Evolutionary conservation across 2,329 filamentous ascomycete genomes (phyloP), one percentile per base, ranked within the genome.

Genomic region (Neonectria coccinea): DNA sequence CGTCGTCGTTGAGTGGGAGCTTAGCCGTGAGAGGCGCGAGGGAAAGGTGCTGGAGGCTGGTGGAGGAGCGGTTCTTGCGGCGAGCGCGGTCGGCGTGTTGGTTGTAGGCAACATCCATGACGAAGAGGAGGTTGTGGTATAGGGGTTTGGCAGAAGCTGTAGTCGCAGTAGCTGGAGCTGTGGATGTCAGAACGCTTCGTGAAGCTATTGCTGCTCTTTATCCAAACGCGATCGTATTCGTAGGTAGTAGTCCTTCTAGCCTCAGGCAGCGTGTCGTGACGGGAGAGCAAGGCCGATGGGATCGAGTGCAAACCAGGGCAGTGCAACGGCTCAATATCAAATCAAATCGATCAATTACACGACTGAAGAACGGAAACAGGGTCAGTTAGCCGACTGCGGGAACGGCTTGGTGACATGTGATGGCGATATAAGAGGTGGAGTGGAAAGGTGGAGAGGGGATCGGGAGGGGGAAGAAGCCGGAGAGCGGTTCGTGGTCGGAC

Each of bases 1-100:
- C 84, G 61, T 81, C 78, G 72, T 89, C 86, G 65, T 83, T 79
- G 62, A 89, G 79, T 45, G 88, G 88, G 9, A 91, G 81, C 74
- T 86, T 87, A 56, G 85, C 83, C 25, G 88, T 90, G 59, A 91
- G 79, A 29, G 89, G 89, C n/a, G 87, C 88, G 63, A 91, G 86
- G 14, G 86, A 84, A 64, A 89, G 83, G 70, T 88, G 85, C 72
- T 86, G 85, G 67, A 89, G 79, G 76, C 85, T 89, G 53, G 84
- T 86, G 29, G 83, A 83, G 22, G 88, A 89, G 70, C 85, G 84
- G 72, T 84, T 86, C 78, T 88, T 87, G 67, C 86, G 86, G 64
- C 86, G 83, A 48, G 84, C 80, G 68, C 85, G 83, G 69, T 84
- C 84, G 56, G 86, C 81, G 74, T 89, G 86, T 69, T 88, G 87